These are phyloP conservation scores for Cladorrhinum samala DNA, from an alignment of 495 filamentous ascomycete genomes.

Conservation along the genomic window DNA sequence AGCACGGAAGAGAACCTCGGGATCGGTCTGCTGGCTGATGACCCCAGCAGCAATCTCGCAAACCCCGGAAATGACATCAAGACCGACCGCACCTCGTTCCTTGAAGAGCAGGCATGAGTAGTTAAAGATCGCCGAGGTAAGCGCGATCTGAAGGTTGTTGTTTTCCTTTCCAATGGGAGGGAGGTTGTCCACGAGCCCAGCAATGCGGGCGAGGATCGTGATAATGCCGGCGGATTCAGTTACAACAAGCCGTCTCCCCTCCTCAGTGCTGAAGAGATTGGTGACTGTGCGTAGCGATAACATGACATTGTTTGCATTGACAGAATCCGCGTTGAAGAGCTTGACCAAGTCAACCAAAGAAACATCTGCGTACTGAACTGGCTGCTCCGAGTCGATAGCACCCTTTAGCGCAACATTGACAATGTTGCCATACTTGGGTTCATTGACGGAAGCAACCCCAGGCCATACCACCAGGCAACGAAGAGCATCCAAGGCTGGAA, in stretches of 20 bases:
- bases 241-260: slow-evolving; percentile 59
- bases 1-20: slow-evolving; percentile 75
- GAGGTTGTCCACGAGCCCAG: slow-evolving; percentile 43
- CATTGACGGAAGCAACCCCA: slow-evolving; percentile 47
- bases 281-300: slow-evolving; percentile 72
- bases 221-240: slow-evolving; percentile 52
- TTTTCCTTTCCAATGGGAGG: slow-evolving; percentile 54
- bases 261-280: slow-evolving; percentile 77
- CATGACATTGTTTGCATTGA: slow-evolving; percentile 71
- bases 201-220: slow-evolving; percentile 32
- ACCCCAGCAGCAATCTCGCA: slow-evolving; percentile 52
- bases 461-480: slow-evolving; percentile 69
- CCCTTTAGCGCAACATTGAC: slow-evolving; percentile 37
- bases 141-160: slow-evolving; percentile 72
- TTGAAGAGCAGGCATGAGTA: slow-evolving; percentile 57
- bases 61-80: slow-evolving; percentile 15
- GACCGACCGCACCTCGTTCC: slow-evolving; percentile 13
- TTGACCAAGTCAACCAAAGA: slow-evolving; percentile 22
- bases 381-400: slow-evolving; percentile 39
- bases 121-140: slow-evolving; percentile 81
- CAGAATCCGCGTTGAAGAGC: slow-evolving; percentile 4
- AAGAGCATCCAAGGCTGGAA: slow-evolving; percentile 81
- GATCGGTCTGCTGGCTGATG: slow-evolving; percentile 59
- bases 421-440: slow-evolving; percentile 40
- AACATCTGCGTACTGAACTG: slow-evolving; percentile 26